Base-by-base conservation (phyloP, 2,329 filamentous ascomycete genomes). In the Pseudogymnoascus sp. region DNA sequence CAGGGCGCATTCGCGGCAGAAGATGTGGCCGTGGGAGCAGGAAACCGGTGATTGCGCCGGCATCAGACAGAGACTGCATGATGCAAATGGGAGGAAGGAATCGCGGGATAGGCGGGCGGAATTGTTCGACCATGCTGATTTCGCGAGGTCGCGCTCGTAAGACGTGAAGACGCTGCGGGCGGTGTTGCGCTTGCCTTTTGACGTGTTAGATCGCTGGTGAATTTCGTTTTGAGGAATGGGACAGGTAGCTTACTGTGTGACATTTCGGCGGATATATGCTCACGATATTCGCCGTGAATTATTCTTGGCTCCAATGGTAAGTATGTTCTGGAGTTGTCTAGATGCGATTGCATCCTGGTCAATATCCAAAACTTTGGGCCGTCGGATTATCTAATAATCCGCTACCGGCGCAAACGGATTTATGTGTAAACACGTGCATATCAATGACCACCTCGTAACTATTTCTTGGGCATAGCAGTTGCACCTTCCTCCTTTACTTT, bases 1-100 rank as follows among this genome's bases (percentile, higher is more conserved):
- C 60, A 97, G 84, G 7, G 92, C 92, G 77, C 93, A 99, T 77
- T 97, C 94, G 68, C 91, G 87, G 74, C 93, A 99, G 78, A 97
- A 97, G 12, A 99, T 80, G 74, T 97, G 92, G 64, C 93, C 93
- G 66, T 87, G 83, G 2, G 83, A 79, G 74, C 93, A 97, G 21
- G 90, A 86, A 36, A 97, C 91, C 0, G 94, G 92, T 55, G 91
- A 85, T 31, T 87, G 84, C 18, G 92, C 89, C 6, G 87, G 83
- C 64, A 92, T 84, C 13, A 97, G 86, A 71, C 93, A 99, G 29
- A 99, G 81, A 61, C 87, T 85, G 77, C 93, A 99, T 21, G 88
- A 91, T 61, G 88, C 90, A 73, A 97, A 96, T 4, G 91, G 87
- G 9, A 97, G 85, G 74, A 96, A 97, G 62, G 90, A 94, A 72